These are phyloP conservation scores for Fusarium coicis DNA, from an alignment of 2,329 filamentous ascomycete species.

Conservation along the genomic window DNA sequence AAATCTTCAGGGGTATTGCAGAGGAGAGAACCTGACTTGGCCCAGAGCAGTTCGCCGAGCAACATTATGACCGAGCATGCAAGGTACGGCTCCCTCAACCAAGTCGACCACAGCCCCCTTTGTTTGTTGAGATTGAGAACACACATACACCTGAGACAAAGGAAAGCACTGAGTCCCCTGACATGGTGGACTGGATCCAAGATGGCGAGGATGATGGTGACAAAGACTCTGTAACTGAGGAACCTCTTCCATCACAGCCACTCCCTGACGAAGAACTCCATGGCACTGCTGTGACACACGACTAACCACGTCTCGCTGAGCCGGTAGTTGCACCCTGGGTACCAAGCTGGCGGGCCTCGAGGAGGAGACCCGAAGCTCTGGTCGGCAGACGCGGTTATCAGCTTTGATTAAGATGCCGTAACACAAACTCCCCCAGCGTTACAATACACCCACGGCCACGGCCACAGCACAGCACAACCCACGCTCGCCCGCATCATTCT, in stretches of 20 bases:
- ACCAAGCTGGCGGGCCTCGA: neutral
- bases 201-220: neutral
- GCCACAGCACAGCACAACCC: neutral
- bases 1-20: neutral
- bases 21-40: neutral
- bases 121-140: constrained; percentile 1
- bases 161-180: neutral
- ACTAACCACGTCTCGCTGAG: neutral
- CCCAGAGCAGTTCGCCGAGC: neutral
- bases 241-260: neutral
- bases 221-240: neutral
- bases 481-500: neutral
- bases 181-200: neutral
- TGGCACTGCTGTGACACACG: neutral
- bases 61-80: neutral
- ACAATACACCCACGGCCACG: neutral
- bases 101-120: constrained; percentile 6
- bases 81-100: neutral
- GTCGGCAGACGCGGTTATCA: neutral
- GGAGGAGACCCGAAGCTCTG: neutral
- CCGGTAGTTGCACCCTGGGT: neutral
- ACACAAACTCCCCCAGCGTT: neutral
- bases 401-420: neutral
- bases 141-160: neutral
- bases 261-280: neutral